These are phyloP conservation scores for Trichophaea hybrida DNA, from an alignment of 2,329 filamentous ascomycete genomes.

Conservation along the genomic window DNA sequence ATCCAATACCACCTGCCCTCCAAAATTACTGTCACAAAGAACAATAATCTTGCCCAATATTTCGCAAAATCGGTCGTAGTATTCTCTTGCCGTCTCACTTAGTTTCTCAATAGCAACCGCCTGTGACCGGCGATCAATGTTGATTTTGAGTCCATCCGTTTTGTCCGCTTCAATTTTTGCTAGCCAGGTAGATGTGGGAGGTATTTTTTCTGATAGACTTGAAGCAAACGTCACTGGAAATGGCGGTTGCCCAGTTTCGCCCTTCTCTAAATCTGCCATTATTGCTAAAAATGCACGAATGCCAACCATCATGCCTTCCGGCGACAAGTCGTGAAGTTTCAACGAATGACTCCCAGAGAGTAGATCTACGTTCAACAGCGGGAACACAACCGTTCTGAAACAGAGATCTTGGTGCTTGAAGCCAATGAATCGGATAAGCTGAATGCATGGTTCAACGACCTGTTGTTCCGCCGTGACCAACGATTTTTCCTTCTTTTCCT, in stretches of 20 bases:
- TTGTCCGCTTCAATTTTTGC: constrained; percentile 27
- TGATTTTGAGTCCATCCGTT: constrained; percentile 22
- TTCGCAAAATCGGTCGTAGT: constrained; percentile 83
- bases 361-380: constrained; percentile 68
- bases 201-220: constrained; percentile 24
- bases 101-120: constrained; percentile 50
- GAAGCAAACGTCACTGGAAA: constrained; percentile 52
- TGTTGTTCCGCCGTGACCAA: constrained; percentile 68
- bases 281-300: constrained; percentile 88
- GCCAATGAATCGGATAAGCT: constrained; percentile 86
- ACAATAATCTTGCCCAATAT: constrained; percentile 92
- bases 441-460: constrained; percentile 81
- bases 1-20: constrained; percentile 84
- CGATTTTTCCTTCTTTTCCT: constrained; percentile 47
- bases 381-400: constrained; percentile 85
- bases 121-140: constrained; percentile 42
- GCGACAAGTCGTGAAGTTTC: constrained; percentile 82
- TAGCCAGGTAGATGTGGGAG: constrained; percentile 29
- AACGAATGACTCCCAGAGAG: constrained; percentile 36
- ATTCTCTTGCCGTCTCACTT: constrained; percentile 64
- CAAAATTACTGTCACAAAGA: constrained; percentile 92
- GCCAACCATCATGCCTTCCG: constrained; percentile 92
- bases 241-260: constrained; percentile 59
- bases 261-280: constrained; percentile 82
- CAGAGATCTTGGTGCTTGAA: constrained; percentile 89